Evolutionary conservation across 1,284 basidiomycete genomes (phyloP), one percentile per base, ranked within the genome.

Genomic region (Ceratobasidium sp.): DNA sequence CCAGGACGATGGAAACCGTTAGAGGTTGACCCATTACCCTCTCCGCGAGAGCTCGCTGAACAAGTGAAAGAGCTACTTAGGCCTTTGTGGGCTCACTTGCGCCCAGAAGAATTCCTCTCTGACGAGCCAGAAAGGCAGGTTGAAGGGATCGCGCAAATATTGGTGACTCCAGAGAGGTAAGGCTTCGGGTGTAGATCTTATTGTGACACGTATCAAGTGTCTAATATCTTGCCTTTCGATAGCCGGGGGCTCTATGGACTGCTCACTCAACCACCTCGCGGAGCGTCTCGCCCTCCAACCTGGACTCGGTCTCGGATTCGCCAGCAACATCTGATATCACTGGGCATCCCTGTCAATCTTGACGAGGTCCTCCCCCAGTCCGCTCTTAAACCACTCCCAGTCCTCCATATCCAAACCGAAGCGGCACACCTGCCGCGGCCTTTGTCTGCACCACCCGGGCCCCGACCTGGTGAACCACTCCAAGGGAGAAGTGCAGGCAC

Each of bases 271-370:
- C 60, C 32, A 26, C 36, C 60, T 39, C 70, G 70, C 41, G 55
- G 41, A 18, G 36, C 28, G 21, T 59, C 41, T 52, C 21, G 46
- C 14, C 91, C 93, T 16, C 89, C 94, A 58, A 96, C 93, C 78
- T 97, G 95, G 95, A 94, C 89, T 71, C 88, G 94, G 50, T 96
- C 94, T 61, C 87, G 92, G 55, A 93, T 93, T 77, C 87, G 95
- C 71, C 84, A 94, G 60, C 92, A 95, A 78, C 93, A 97, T 77
- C 85, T 97, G 50, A 94, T 96, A 74, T 83, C 92, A 14, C 87
- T 97, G 45, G 95, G 96, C 41, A 90, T 97, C 59, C 95, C 95
- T 3, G 92, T 97, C 61, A 97, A 97, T 79, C 84, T 97, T 4
- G 95, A 97, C 79, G 95, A 97, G 82, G 89, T 96, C 21, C 82